A percentile compares a stretch with the other conserved stretches of the same genome.
Evolutionary conservation across 2,329 filamentous ascomycete species (phyloP).

Genomic region (Dothidotthia symphoricarpi): DNA sequence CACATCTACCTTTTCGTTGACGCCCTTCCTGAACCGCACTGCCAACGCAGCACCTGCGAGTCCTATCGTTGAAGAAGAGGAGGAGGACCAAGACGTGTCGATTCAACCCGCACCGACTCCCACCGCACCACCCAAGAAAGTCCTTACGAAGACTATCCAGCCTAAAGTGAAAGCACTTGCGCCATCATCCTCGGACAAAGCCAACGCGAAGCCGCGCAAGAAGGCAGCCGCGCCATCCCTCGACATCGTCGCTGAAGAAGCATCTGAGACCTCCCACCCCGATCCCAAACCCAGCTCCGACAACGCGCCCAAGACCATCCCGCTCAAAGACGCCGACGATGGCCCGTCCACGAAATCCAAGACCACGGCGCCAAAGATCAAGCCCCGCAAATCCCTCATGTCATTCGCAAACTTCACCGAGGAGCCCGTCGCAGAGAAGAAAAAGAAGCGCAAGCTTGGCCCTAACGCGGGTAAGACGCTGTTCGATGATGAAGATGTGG

Average conservation of each 20-base stretch:
- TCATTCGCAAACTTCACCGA: constrained; percentile 46
- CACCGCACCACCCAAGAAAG: constrained; percentile 32
- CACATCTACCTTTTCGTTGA: constrained; percentile 91
- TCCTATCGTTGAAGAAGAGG: constrained; percentile 40
- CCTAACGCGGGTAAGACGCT: constrained; percentile 61
- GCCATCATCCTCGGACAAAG: constrained; percentile 46
- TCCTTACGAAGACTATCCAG: constrained; percentile 24
- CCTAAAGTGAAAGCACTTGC: constrained; percentile 46
- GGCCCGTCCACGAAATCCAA: constrained; percentile 33
- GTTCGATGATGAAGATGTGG: constrained; percentile 54
- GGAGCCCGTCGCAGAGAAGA: constrained; percentile 41
- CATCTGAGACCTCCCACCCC: constrained; percentile 28
- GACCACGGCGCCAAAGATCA: constrained; percentile 35
- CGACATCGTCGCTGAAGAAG: constrained; percentile 48
- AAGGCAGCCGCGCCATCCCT: constrained; percentile 40
- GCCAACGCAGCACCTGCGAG: constrained; percentile 55
- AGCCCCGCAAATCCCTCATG: constrained; percentile 50
- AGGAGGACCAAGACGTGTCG: constrained; percentile 21
- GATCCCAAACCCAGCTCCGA: constrained; percentile 41
- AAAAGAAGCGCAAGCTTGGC: constrained; percentile 69
- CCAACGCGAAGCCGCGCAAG: constrained; percentile 47
- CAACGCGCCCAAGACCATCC: constrained; percentile 35
- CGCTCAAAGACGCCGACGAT: constrained; percentile 37
- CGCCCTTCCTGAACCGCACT: constrained; percentile 82
- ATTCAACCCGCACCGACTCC: constrained; percentile 18